phyloP scores from a whole-genome alignment of 2,329 filamentous ascomycete species.

The Aspergillus niger region DNA sequence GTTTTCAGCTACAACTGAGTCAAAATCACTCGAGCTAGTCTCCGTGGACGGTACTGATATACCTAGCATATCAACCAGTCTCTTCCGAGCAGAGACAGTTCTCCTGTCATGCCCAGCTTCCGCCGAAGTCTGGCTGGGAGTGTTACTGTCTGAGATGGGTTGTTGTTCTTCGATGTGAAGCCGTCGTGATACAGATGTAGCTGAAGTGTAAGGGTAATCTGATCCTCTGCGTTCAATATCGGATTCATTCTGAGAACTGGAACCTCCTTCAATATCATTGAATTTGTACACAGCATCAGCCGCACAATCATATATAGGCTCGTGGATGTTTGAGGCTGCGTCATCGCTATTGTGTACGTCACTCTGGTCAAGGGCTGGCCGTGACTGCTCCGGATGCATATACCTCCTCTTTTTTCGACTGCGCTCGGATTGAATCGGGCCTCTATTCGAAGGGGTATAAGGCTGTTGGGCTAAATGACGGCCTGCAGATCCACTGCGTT shows the following conservation, averaged over 20 bases:
- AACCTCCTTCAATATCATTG: background rate
- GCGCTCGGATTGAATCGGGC: background rate
- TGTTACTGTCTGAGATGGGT: background rate
- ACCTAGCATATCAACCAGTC: conserved; percentile 39
- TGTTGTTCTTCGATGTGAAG: background rate
- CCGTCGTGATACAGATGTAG: background rate
- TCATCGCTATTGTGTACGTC: background rate
- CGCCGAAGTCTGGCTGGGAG: background rate
- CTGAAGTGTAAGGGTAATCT: background rate
- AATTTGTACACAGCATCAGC: background rate
- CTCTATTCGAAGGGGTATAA: background rate
- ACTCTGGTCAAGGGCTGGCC: background rate
- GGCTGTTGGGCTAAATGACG: background rate
- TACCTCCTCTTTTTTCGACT: background rate
- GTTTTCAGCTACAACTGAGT: background rate
- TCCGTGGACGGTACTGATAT: conserved; percentile 13
- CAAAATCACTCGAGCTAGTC: background rate
- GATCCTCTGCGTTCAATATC: background rate
- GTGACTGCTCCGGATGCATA: background rate
- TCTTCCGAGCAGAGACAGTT: conserved; percentile 28
- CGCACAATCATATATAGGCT: background rate
- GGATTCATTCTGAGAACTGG: background rate
- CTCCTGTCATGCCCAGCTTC: background rate
- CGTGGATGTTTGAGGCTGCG: background rate
- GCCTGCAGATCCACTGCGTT: background rate